Evolutionary conservation across 2,329 filamentous ascomycete species (phyloP).

Genomic region (Lasiodiplodia sp.): DNA sequence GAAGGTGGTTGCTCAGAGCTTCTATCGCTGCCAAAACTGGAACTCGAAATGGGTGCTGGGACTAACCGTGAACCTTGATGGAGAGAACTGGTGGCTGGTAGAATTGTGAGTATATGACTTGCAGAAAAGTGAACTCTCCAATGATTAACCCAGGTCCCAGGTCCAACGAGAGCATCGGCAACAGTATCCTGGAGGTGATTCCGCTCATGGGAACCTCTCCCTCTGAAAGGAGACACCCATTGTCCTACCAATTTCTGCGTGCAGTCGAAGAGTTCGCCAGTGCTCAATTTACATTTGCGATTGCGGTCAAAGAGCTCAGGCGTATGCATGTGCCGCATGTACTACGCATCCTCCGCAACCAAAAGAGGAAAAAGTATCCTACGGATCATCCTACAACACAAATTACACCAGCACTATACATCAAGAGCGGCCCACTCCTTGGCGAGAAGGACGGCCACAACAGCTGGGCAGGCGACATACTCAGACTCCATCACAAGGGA

Average conservation of each 20-base stretch:
- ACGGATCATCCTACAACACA: neutral
- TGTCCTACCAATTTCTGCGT: constrained; percentile 40
- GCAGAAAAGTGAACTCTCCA: constrained; percentile 7
- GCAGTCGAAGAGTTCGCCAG: constrained; percentile 50
- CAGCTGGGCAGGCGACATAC: constrained; percentile 19
- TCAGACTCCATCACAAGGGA: constrained; percentile 38
- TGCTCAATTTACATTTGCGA: constrained; percentile 40
- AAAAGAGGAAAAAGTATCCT: constrained; percentile 14
- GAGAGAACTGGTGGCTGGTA: constrained; percentile 49
- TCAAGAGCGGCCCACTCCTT: constrained; percentile 11
- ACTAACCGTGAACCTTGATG: constrained; percentile 52
- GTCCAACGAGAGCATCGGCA: constrained; percentile 39
- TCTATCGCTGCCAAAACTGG: constrained; percentile 79
- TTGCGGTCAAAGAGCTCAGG: constrained; percentile 29
- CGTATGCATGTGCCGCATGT: constrained; percentile 17
- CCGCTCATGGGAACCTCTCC: constrained; percentile 19
- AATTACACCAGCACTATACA: constrained; percentile 20
- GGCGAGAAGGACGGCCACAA: constrained; percentile 19
- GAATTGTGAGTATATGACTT: constrained; percentile 35
- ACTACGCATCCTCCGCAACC: constrained; percentile 6
- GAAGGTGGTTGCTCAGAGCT: constrained; percentile 69
- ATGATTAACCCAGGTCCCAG: constrained; percentile 38
- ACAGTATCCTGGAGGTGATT: constrained; percentile 12
- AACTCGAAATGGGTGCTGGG: constrained; percentile 74
- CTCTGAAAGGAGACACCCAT: constrained; percentile 36